Base-by-base conservation (phyloP, 371 early-diverging fungal genomes). In the Dinochytrium kinnereticum region DNA sequence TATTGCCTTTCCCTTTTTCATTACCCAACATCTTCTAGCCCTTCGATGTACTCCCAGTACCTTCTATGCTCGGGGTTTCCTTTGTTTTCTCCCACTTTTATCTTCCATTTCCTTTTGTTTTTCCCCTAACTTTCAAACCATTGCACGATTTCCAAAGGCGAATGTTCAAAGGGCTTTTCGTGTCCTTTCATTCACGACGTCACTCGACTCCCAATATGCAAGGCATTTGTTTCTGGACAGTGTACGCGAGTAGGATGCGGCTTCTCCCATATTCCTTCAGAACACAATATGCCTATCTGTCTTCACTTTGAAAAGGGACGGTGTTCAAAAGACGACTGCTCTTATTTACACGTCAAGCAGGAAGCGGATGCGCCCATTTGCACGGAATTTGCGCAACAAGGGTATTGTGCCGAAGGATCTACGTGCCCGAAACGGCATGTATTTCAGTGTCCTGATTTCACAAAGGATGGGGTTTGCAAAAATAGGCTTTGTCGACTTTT, bases 401-500 rank as follows among this genome's bases (percentile, higher is more conserved):
- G 87, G 0, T 83, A 59, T 64, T 88, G 88, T 69, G 80, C 76
- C 17, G 68, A 76, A 19, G 88, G 87, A 13, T n/a, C 36, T 0
- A 51, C 66, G 13, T 88, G 88, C 71, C 50, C 21, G 17, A 66
- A 82, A 7, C 81, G 85, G 17, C 88, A 88, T 69, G 78, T 85
- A 13, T 80, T 78, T 70, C 78, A 82, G 66, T 88, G 88, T 53
- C 88, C 88, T 1, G 88, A 84, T 59, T 88, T 85, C 78, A 81
- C 77, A 0, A 82, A 84, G 33, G 76, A 73, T 34, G 83, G 83
- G 21, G 78, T 76, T 34, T 86, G 87, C 61, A 1, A 64, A 31
- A 51, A 26, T 0, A 70, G 64, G 21, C 37, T 37, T 7, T 88
- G 88, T 68, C 68, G 75, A 21, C 70, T 85, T 37, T 84, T 84